A percentile compares a stretch with the other conserved stretches of the same genome.
These are phyloP conservation scores for Neonothopanus nambi DNA, from an alignment of 1,284 basidiomycete species.

Conservation along the genomic window DNA sequence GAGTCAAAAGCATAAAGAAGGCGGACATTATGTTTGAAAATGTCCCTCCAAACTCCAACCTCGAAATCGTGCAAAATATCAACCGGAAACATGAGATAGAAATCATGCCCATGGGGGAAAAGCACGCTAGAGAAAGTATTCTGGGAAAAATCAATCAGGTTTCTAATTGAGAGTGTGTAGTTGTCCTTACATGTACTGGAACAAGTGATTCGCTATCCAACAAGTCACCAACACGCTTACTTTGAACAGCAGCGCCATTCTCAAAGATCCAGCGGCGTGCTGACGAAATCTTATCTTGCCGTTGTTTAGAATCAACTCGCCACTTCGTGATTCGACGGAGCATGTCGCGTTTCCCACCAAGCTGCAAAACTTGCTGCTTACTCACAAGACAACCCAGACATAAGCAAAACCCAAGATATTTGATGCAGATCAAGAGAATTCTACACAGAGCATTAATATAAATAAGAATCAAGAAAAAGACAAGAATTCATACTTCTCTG, in stretches of 20 bases:
- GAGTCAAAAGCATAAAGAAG: constrained; percentile 1
- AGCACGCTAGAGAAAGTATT: constrained; percentile 23
- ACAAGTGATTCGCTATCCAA: constrained; percentile 18
- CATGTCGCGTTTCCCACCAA: constrained; percentile 5
- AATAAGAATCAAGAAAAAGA: neutral
- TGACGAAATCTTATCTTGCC: neutral
- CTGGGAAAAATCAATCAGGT: constrained; percentile 11
- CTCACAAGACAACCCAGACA: neutral
- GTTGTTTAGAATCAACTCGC: constrained; percentile 9
- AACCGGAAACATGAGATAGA: constrained; percentile 20
- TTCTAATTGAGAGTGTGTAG: neutral
- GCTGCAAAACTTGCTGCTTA: neutral
- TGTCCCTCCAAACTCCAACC: neutral
- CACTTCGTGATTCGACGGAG: constrained; percentile 11
- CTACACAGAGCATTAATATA: constrained; percentile 20
- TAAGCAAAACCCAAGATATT: constrained; percentile 2
- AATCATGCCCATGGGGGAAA: constrained; percentile 12
- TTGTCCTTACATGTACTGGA: constrained; percentile 16
- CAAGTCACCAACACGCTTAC: constrained; percentile 11
- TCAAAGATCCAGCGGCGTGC: constrained; percentile 20
- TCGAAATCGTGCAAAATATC: constrained; percentile 18
- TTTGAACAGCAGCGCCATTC: constrained; percentile 14
- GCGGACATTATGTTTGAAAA: neutral
- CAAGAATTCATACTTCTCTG: constrained; percentile 31
- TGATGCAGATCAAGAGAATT: constrained; percentile 21